Conservation (phyloP, 2,329 filamentous ascomycete species). For the Neocatenulostroma microsporum region DNA sequence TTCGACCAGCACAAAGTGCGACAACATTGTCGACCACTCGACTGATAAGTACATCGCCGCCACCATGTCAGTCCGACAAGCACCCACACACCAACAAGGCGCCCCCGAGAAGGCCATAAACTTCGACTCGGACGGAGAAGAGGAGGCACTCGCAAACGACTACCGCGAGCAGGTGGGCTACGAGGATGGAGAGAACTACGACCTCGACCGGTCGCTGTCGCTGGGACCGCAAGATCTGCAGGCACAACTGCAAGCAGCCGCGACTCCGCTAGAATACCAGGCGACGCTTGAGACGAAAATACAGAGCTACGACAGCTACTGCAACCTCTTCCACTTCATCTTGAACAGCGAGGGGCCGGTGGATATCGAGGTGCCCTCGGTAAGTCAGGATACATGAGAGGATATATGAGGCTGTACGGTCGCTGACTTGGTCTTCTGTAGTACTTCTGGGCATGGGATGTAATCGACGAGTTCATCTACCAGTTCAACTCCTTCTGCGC, state of each 20-base stretch:
- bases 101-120: constrained; percentile 26
- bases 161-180: constrained; percentile 96
- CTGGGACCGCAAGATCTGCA: constrained; percentile 79
- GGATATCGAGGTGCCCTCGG: constrained; percentile 90
- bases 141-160: constrained; percentile 91
- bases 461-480: constrained; percentile 99
- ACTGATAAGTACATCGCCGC: too few species aligned
- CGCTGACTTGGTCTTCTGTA: constrained; percentile 35
- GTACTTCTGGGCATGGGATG: constrained; percentile 99
- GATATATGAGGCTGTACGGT: constrained; percentile 2
- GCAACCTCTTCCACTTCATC: constrained; percentile 98
- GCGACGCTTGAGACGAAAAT: constrained; percentile 95
- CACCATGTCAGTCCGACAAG: constrained; percentile 33
- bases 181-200: constrained; percentile 59
- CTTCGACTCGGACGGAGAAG: constrained; percentile 80
- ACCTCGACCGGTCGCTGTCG: constrained; percentile 61
- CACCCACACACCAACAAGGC: constrained; percentile 35
- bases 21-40: background rate
- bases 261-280: constrained; percentile 91
- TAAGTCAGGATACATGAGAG: constrained; percentile 77
- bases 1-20: too few species aligned
- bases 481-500: constrained; percentile 99
- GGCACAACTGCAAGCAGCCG: constrained; percentile 80
- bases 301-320: constrained; percentile 98
- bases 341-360: constrained; percentile 98